Evolutionary conservation across 306 rosid species (phyloP).

Genomic region (Cicer judaicum): DNA sequence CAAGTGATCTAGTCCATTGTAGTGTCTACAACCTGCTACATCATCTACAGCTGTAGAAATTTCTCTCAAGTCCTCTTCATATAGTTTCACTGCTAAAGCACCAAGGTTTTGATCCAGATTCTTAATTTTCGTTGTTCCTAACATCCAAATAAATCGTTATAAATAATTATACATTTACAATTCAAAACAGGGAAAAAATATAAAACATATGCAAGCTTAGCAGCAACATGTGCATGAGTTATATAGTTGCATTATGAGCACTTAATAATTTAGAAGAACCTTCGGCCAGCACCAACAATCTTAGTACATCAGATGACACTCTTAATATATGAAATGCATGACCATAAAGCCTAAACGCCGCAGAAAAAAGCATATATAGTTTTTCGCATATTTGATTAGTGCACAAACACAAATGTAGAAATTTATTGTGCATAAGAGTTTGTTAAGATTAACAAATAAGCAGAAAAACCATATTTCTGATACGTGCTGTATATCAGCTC

Average conservation of each 20-base stretch:
- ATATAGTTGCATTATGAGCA: neutral
- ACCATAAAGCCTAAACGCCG: neutral
- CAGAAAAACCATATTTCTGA: neutral
- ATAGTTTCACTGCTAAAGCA: constrained; percentile 55
- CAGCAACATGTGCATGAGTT: neutral
- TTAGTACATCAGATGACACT: neutral
- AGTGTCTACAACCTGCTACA: constrained; percentile 56
- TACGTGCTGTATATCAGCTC: neutral
- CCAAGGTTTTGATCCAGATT: constrained; percentile 67
- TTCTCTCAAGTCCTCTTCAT: constrained; percentile 55
- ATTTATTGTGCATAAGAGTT: neutral
- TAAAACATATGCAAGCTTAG: neutral
- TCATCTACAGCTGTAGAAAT: constrained; percentile 53
- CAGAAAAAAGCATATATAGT: neutral
- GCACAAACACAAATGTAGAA: neutral
- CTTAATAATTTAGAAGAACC: neutral
- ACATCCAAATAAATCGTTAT: constrained; percentile 19
- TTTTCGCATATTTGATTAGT: neutral
- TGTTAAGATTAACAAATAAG: neutral
- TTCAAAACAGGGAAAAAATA: neutral
- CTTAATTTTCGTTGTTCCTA: constrained; percentile 69
- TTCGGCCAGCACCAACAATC: neutral
- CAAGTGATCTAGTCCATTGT: neutral
- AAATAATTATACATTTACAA: neutral
- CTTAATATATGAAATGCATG: neutral